Evolutionary conservation across 306 rosid genomes (phyloP).

Genomic region (Gillenia trifoliata): DNA sequence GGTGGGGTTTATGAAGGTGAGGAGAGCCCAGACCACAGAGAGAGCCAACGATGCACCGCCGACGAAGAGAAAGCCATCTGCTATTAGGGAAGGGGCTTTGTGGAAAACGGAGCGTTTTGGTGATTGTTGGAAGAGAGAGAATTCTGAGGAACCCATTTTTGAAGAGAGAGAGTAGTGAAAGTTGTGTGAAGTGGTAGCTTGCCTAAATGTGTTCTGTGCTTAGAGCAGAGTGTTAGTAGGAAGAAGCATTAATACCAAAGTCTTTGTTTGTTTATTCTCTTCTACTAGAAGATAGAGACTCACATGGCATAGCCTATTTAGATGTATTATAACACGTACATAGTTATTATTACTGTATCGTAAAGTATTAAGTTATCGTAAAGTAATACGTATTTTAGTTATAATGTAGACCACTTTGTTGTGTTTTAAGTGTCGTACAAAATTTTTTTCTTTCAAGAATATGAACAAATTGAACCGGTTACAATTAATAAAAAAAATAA

Average conservation of each 20-base stretch:
- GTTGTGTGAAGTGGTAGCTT: not conserved
- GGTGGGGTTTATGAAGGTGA: constrained; percentile 6
- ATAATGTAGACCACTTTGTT: too few species aligned
- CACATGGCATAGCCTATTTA: not conserved
- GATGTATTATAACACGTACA: too few species aligned
- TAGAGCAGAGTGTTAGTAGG: not conserved
- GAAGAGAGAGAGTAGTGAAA: not conserved
- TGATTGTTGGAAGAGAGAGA: not conserved
- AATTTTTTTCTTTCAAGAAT: too few species aligned
- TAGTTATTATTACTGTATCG: not conserved
- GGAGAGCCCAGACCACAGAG: constrained; percentile 7
- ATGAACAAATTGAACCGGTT: not conserved
- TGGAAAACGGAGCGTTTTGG: not conserved
- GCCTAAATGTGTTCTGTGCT: not conserved
- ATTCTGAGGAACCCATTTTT: constrained; percentile 2
- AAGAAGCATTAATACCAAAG: not conserved
- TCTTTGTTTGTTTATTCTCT: not conserved
- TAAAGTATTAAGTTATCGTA: not conserved
- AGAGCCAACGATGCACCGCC: constrained; percentile 14
- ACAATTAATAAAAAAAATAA: too few species aligned
- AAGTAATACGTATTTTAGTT: not conserved
- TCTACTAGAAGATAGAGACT: not conserved
- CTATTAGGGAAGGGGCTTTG: constrained; percentile 13
- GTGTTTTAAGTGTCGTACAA: not conserved
- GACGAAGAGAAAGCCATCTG: constrained; percentile 14